These are phyloP conservation scores for Botrytis elliptica DNA, from an alignment of 2,329 filamentous ascomycete genomes.

Conservation along the genomic window DNA sequence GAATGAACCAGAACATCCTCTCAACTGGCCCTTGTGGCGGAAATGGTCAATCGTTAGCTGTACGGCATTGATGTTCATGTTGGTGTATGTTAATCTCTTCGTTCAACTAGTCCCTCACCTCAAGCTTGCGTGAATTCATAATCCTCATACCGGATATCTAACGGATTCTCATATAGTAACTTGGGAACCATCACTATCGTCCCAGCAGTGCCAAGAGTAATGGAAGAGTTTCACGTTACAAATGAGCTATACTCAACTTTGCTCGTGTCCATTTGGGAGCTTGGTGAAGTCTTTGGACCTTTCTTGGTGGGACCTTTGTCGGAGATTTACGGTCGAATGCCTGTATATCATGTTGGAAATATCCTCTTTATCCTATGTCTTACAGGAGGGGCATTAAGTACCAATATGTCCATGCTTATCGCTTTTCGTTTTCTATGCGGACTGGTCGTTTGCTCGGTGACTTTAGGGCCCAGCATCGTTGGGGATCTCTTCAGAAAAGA, in stretches of 20 bases:
- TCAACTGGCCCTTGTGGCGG: background rate
- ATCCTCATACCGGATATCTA: background rate
- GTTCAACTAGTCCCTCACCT: background rate
- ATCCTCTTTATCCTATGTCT: background rate
- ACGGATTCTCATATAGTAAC: background rate
- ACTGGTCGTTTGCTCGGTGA: background rate
- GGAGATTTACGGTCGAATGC: slow-evolving; percentile 3
- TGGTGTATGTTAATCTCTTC: background rate
- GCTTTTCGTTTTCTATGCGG: slow-evolving; percentile 14
- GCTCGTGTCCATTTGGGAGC: slow-evolving; percentile 16
- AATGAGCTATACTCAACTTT: background rate
- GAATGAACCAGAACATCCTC: slow-evolving; percentile 8
- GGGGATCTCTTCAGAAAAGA: slow-evolving; percentile 16
- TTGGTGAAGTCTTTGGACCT: slow-evolving; percentile 11
- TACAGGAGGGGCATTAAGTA: background rate
- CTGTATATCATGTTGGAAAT: slow-evolving; percentile 1
- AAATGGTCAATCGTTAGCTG: slow-evolving; percentile 14
- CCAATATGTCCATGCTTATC: slow-evolving; percentile 4
- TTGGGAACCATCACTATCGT: slow-evolving; percentile 3
- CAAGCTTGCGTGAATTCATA: background rate
- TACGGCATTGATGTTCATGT: slow-evolving; percentile 6
- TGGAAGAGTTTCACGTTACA: slow-evolving; percentile 9
- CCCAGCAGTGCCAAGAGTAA: slow-evolving; percentile 11
- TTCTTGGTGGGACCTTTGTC: background rate
- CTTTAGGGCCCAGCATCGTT: slow-evolving; percentile 5